These are phyloP conservation scores for Populus deltoides DNA, from an alignment of 345 rosid genomes.

Conservation along the genomic window DNA sequence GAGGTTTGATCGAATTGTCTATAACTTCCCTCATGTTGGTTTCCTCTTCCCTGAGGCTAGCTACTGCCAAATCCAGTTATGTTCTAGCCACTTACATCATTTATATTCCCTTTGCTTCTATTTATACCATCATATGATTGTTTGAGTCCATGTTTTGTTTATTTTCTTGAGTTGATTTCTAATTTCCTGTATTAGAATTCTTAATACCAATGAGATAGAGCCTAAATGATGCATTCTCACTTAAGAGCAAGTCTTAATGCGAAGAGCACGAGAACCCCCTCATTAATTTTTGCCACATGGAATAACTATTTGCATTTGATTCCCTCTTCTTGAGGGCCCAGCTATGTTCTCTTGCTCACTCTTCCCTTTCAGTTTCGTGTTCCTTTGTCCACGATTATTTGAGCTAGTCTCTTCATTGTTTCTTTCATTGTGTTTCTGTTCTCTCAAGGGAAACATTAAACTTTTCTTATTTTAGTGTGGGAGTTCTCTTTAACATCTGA, in stretches of 20 bases:
- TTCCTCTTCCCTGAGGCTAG: slow-evolving; percentile 30
- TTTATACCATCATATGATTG: background rate
- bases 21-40: slow-evolving; percentile 45
- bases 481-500: background rate
- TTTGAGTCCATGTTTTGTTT: background rate
- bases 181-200: background rate
- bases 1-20: slow-evolving; percentile 37
- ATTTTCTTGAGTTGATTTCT: background rate
- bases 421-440: background rate
- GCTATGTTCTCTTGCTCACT: background rate
- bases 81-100: background rate
- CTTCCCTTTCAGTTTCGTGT: background rate
- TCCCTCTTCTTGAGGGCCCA: background rate
- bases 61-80: slow-evolving; percentile 36
- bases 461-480: background rate
- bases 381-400: background rate
- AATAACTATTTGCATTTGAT: background rate
- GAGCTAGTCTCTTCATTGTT: background rate
- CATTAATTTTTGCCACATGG: background rate
- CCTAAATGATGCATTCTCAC: background rate
- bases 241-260: background rate
- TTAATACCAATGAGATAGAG: background rate
- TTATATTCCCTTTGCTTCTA: background rate
- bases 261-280: background rate
- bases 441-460: background rate